Base-by-base conservation (phyloP, 2,329 filamentous ascomycete species). In the Tolypocladium nubicola region DNA sequence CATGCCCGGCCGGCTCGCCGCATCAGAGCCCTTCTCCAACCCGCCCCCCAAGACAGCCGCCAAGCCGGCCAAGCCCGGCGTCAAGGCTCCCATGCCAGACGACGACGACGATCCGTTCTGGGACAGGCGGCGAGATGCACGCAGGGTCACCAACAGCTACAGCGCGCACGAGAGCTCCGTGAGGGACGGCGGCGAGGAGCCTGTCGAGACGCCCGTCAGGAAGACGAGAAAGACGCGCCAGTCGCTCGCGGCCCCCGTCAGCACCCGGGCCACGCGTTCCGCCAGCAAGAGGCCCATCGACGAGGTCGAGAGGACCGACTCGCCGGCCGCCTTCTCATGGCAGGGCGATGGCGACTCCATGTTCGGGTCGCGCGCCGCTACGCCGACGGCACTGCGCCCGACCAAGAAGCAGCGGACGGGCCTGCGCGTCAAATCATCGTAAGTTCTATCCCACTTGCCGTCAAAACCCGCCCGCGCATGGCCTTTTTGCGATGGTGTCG, bases 391-490 rank as follows among this genome's bases (percentile, higher is more conserved):
- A 49, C 74, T 79, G 56, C 80, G 80, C 45, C 76, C 81, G 38
- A 71, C 75, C 59, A 86, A 85, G 76, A 85, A 81, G 70, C 74
- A 77, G 54, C 81, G 83, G 67, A 79, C 78, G 56, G 84, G 83
- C 43, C 76, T 83, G 59, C 83, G 85, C 63, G 79, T 87, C 67
- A 88, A 88, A 73, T 81, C 79, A 70, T 88, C 86, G 85, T 86
- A 75, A 80, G 84, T 85, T 61, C 57, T n/a, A 56, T 54, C 35
- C 47, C 39, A 11, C 23, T 38, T 6, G 19, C 33, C 37, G 8
- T 33, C 11, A 50, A n/a, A 26, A n/a, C 30, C 19, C 9, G 47
- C 47, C 16, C 30, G 47, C 30, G 19, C 9, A 10, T 33, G 8
- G 19, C 19, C 26, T 19, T 33, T 50, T 1, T 7, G 21, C 47